Evolutionary conservation across 1,284 basidiomycete species (phyloP).

Genomic region (Mycena citricolor): DNA sequence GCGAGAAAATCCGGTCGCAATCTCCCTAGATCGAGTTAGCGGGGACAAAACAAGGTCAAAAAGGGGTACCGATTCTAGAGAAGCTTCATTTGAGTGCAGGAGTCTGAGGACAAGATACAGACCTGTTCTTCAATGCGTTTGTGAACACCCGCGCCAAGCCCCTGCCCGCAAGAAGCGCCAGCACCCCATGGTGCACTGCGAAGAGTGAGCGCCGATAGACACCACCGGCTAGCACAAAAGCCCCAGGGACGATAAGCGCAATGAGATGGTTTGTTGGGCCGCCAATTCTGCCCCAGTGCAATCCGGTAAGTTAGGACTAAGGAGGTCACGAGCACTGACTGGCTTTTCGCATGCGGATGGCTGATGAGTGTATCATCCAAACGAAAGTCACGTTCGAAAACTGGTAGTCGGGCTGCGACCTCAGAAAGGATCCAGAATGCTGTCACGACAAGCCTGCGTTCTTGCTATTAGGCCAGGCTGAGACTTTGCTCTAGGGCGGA

Average conservation of each 20-base stretch:
- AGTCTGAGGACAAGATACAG: slow-evolving; percentile 16
- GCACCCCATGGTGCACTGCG: slow-evolving; percentile 55
- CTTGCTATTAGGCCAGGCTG: background rate
- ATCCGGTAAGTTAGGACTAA: background rate
- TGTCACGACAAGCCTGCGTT: slow-evolving; percentile 43
- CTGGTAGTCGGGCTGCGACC: slow-evolving; percentile 39
- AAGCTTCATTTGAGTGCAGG: background rate
- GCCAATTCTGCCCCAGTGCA: slow-evolving; percentile 45
- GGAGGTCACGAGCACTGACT: slow-evolving; percentile 40
- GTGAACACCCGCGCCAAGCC: slow-evolving; percentile 51
- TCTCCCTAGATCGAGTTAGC: slow-evolving; percentile 42
- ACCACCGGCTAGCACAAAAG: slow-evolving; percentile 38
- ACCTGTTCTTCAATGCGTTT: slow-evolving; percentile 61
- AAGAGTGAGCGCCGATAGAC: slow-evolving; percentile 43
- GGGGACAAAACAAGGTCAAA: background rate
- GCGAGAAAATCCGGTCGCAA: slow-evolving; percentile 69
- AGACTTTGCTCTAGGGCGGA: background rate
- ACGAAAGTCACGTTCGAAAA: slow-evolving; percentile 56
- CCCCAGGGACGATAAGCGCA: slow-evolving; percentile 46
- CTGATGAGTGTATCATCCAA: slow-evolving; percentile 52
- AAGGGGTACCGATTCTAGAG: slow-evolving; percentile 15
- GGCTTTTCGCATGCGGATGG: slow-evolving; percentile 49
- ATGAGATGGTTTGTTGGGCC: slow-evolving; percentile 46
- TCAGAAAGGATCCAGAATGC: slow-evolving; percentile 46
- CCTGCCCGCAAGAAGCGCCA: slow-evolving; percentile 51